Evolutionary conservation across 805 yeast genomes (phyloP), one percentile per base, ranked within the genome.

Genomic region (Lipomyces japonicus): DNA sequence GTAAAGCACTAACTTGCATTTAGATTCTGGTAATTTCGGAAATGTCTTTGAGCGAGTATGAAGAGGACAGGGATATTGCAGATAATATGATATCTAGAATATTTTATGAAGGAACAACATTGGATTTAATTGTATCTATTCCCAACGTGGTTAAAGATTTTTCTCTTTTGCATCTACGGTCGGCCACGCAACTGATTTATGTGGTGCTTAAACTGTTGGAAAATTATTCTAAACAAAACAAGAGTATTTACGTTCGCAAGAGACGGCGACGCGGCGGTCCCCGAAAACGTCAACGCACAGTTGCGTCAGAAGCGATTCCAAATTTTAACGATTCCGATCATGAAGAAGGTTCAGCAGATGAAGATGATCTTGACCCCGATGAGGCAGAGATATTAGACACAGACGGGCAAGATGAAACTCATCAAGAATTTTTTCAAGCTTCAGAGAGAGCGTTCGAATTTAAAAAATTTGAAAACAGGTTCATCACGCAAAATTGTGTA

Each of bases 201-300:
- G 75, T 80, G 1, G 64, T 84, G 1, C 66, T 90, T 38, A 85
- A 80, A 60, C 76, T 82, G 30, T 75, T 91, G 47, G 91, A 86
- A 57, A 72, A 73, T 25, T 80, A 78, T 61, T 74, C 88, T 2
- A 76, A 77, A 32, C 78, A 80, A 58, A 77, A 82, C 48, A 69
- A 78, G 39, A 67, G 69, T 32, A 61, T 78, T 37, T 76, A 70
- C 53, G 75, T 83, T 35, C 71, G 72, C 58, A 68, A 77, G 21
- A 59, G 49, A 34, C 70, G 62, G 49, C 67, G 65, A 46, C 65
- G 55, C 50, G 12, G 54, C 57, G 28, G 50, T 58, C 21, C 23
- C 10, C 31, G 61, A 4, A 31, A 32, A 41, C 35, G 42, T 19
- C 19, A 25, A 41, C 12, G 37, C 22, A 21, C 5, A 24, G 16